Evolutionary conservation across 345 rosid species (phyloP), one percentile per base, ranked within the genome.

Genomic region (Erysimum cheiranthoides): DNA sequence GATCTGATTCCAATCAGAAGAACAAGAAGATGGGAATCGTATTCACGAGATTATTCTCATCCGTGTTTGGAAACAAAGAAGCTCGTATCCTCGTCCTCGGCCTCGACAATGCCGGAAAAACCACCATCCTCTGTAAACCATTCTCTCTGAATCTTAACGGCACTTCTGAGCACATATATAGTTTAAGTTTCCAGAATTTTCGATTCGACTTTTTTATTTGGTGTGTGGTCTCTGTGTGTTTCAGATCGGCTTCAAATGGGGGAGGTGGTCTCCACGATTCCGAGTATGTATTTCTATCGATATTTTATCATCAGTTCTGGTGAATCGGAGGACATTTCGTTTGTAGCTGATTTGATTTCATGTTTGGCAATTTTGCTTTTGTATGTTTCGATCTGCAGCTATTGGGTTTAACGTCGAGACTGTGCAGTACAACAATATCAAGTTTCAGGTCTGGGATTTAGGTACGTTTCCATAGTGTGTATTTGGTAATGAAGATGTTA

Each of bases 331-430:
- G 12, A 9, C 3, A 38, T 58, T 10, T 17, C 14, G 1, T 43
- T 2, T 3, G 28, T 5, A 57, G 27, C 31, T 25, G 18, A 25
- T 54, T 57, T 66, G 17, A 39, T 13, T 42, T 18, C 17, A 28
- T 53, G 34, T 66, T 31, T 66, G n/a, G 67, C 34, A 47, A 73
- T 40, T 64, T 61, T 53, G 38, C 30, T 9, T 70, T 11, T 70
- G 5, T 43, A 21, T 21, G 36, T 58, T 71, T 12, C 21, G 16
- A 68, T 49, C 21, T 83, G 80, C 82, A 93, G 98, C 98, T 40
- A 93, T 93, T 81, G 98, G 98, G 56, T 93, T 93, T 54, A 93
- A 93, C 65, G 98, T 93, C 16, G 98, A 93, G 83, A 90, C 95
- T 4, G 90, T 93, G 17, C 90, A 87, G 82, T 87, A 89, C 80